Conservation (phyloP, 805 yeast species). For the Grigorovia transvaalensis region DNA sequence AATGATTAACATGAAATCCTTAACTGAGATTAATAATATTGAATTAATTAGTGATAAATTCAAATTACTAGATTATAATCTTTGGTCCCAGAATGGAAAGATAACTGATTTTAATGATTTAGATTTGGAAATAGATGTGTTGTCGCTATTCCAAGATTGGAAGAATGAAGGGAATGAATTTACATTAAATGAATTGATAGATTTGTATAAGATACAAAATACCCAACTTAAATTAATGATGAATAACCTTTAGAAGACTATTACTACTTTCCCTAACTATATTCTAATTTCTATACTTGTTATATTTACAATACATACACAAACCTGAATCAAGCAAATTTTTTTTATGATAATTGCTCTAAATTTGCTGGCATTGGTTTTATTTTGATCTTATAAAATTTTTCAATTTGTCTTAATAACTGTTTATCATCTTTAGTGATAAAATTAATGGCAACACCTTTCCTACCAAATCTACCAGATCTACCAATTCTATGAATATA, state of each 20-base stretch:
- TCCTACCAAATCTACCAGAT: slow-evolving; percentile 97
- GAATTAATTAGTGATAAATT: slow-evolving; percentile 22
- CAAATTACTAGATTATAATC: slow-evolving; percentile 15
- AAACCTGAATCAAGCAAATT: too few relatives aligned
- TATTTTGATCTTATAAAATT: slow-evolving; percentile 79
- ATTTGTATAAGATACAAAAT: slow-evolving; percentile 20
- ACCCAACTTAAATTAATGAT: slow-evolving; percentile 18
- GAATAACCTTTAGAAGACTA: slow-evolving; percentile 14
- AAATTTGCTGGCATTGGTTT: slow-evolving; percentile 84
- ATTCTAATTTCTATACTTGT: too few relatives aligned
- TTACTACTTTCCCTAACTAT: not conserved
- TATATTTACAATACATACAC: too few relatives aligned
- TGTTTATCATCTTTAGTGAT: slow-evolving; percentile 71
- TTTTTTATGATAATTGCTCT: slow-evolving; percentile 34
- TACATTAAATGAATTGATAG: slow-evolving; percentile 16
- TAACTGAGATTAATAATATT: slow-evolving; percentile 12
- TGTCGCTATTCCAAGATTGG: slow-evolving; percentile 20
- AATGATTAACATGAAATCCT: slow-evolving; percentile 15
- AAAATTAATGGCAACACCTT: slow-evolving; percentile 95
- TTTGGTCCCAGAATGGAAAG: not conserved
- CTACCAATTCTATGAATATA: slow-evolving; percentile 97
- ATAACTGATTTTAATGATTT: slow-evolving; percentile 5
- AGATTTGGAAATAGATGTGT: slow-evolving; percentile 14
- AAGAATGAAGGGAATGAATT: slow-evolving; percentile 7
- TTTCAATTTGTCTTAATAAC: slow-evolving; percentile 76